phyloP scores from a whole-genome alignment of 1,284 basidiomycete genomes.

The Pseudomicrostroma phylloplanum region DNA sequence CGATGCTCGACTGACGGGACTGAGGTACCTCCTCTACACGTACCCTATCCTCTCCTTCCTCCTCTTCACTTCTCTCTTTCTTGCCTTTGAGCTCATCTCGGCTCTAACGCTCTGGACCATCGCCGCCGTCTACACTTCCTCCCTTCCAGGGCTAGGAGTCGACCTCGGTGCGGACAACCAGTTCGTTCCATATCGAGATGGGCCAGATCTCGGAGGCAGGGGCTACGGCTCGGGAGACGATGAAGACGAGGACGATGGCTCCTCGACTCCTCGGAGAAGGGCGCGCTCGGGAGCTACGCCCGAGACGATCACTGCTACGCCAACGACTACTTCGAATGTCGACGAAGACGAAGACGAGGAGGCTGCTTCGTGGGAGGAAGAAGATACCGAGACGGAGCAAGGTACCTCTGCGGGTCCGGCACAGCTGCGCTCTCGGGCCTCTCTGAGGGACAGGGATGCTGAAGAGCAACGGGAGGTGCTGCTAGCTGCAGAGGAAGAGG shows the following conservation, averaged over 20 bases:
- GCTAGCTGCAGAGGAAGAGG: constrained; percentile 23
- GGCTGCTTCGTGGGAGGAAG: constrained; percentile 6
- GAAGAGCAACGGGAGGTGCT: constrained; percentile 26
- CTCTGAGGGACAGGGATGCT: constrained; percentile 25
- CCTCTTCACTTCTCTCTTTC: constrained; percentile 39
- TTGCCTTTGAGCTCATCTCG: constrained; percentile 39
- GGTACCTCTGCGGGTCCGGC: constrained; percentile 13
- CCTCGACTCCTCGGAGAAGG: neutral
- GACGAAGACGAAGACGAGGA: constrained; percentile 21
- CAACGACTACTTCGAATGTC: constrained; percentile 12
- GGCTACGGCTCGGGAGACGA: constrained; percentile 6
- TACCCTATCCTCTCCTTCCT: constrained; percentile 40
- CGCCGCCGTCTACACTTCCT: constrained; percentile 35
- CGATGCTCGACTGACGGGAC: constrained; percentile 41
- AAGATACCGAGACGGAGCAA: constrained; percentile 18
- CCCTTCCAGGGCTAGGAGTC: constrained; percentile 74
- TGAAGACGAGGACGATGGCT: neutral
- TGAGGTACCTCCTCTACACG: constrained; percentile 45
- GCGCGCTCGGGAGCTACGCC: constrained; percentile 10
- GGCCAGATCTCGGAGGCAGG: neutral
- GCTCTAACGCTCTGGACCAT: constrained; percentile 42
- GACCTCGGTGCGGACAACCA: constrained; percentile 76
- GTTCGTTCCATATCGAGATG: neutral
- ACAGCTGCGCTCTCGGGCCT: constrained; percentile 22
- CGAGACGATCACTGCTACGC: constrained; percentile 10